Evolutionary conservation across 106 monocot species (phyloP), one percentile per base, ranked within the genome.

Genomic region (Phalaenopsis equestris): DNA sequence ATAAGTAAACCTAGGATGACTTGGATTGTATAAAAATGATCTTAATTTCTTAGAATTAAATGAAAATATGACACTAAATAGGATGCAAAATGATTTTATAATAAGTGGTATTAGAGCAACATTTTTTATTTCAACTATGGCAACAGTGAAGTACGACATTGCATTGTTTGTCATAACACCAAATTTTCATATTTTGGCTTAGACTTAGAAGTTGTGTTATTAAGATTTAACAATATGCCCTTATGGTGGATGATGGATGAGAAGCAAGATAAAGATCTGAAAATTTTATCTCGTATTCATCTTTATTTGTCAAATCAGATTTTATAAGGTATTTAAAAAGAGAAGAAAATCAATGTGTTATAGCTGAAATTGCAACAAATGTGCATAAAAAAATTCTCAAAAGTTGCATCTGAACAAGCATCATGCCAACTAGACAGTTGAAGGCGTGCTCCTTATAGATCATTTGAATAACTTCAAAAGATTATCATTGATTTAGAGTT

Each of bases 291-390:
- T 45, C 8, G 36, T 5, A 72, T 72, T 72, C 3, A 72, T 39
- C 72, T 72, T 72, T 24, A 72, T 72, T 21, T 72, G 16, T 72
- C 72, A 72, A 39, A 72, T 72, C 23, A 72, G n/a, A 36, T 8
- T 72, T 24, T 72, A 30, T 56, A 78, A 41, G 30, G 30, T 30
- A 30, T 30, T 30, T 30, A 30, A 30, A 30, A 24, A 78, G 12
- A 56, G 39, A 56, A 78, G 30, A 38, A 5, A 11, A 38, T 55
- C 55, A 38, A 55, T 8, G 16, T 17, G 0, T 39, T 78, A 9
- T 78, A 37, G 10, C 5, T 57, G 15, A 8, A 57, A 14, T 57
- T 57, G 3, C 11, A 57, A 57, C 56, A 11, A 57, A 3, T 57
- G 18, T 57, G 10, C 56, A 57, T 57, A 0, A 57, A 0, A 19